phyloP scores from a whole-genome alignment of 2,329 filamentous ascomycete species.

The Sporothrix brasiliensis region DNA sequence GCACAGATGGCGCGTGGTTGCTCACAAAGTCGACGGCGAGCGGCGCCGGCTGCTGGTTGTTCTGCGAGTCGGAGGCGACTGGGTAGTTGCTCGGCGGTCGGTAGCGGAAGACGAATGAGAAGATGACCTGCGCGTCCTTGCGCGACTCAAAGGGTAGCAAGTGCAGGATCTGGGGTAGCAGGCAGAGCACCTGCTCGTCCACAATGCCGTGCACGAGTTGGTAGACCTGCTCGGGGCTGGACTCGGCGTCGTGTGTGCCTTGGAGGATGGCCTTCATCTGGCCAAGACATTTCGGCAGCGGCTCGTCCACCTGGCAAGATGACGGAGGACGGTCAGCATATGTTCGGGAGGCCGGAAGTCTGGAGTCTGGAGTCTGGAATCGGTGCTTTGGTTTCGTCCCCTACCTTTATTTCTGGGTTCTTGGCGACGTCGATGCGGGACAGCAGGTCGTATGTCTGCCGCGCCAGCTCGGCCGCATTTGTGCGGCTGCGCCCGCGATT shows the following conservation, averaged over 20 bases:
- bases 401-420: conserved; percentile 31
- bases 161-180: conserved; percentile 80
- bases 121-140: conserved; percentile 93
- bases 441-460: conserved; percentile 38
- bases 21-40: conserved; percentile 88
- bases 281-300: conserved; percentile 74
- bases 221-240: conserved; percentile 83
- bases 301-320: conserved; percentile 70
- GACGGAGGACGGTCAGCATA: not conserved
- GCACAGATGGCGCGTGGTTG: conserved; percentile 80
- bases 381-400: not conserved
- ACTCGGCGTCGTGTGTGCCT: conserved; percentile 87
- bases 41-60: conserved; percentile 66
- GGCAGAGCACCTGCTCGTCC: conserved; percentile 81
- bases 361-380: too few species aligned
- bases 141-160: conserved; percentile 91
- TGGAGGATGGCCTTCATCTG: conserved; percentile 94
- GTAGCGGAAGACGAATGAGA: conserved; percentile 93
- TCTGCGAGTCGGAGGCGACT: conserved; percentile 22
- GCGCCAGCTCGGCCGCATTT: conserved; percentile 38
- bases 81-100: conserved; percentile 58
- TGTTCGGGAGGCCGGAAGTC: not conserved
- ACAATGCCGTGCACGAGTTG: conserved; percentile 83
- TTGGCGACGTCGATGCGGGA: conserved; percentile 33
- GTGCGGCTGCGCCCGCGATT: conserved; percentile 37